Conservation (phyloP, 2,329 filamentous ascomycete genomes). For the Pestalotiopsis sp. region DNA sequence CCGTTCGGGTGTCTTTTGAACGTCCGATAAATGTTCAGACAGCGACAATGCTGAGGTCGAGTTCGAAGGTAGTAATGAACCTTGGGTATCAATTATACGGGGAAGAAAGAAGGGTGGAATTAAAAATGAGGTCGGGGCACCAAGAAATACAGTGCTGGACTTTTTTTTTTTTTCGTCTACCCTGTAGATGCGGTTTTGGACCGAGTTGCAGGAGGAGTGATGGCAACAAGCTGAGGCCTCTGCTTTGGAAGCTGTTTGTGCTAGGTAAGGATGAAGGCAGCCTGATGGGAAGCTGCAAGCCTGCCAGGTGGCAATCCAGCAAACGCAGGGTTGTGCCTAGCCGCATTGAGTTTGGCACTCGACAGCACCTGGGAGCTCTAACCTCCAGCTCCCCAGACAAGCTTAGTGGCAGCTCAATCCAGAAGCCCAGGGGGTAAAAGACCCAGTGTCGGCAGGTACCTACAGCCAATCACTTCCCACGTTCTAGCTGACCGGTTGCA, state of each 20-base stretch:
- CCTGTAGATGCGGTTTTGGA: background rate
- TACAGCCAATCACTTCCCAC: background rate
- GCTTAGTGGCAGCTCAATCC: no score
- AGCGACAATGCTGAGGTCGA: background rate
- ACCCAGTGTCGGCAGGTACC: background rate
- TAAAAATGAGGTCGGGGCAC: background rate
- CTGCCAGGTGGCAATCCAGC: background rate
- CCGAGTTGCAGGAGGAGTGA: background rate
- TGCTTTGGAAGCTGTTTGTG: background rate
- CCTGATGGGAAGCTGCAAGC: background rate
- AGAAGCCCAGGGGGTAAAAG: background rate
- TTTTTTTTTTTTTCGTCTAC: background rate
- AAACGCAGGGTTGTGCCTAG: background rate
- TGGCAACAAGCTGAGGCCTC: background rate
- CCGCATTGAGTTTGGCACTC: background rate
- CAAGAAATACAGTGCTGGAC: background rate
- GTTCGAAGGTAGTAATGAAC: background rate
- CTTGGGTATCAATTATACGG: constrained; percentile 11
- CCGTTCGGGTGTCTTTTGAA: background rate
- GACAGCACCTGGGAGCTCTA: background rate
- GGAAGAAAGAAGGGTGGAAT: background rate
- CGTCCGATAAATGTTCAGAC: background rate
- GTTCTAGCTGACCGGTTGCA: no score
- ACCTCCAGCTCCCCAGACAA: background rate
- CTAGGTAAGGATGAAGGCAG: background rate